A percentile compares a stretch with the other conserved stretches of the same genome.
Conservation (phyloP, 805 yeast genomes). For the Aciculoconidium aculeatum region DNA sequence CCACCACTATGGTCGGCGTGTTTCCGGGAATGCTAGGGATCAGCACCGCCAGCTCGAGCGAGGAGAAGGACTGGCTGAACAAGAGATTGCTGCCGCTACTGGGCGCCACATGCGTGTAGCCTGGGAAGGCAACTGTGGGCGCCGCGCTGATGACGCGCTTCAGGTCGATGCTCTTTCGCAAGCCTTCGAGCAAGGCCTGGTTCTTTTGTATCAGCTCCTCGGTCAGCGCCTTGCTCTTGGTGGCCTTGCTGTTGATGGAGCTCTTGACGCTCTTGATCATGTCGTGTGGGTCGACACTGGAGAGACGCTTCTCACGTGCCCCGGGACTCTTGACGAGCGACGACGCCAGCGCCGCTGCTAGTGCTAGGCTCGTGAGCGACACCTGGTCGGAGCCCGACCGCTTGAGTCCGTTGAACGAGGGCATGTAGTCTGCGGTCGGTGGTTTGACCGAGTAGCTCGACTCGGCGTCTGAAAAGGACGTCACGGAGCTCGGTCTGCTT, state of each 20-base stretch:
- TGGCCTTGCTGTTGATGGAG: slow-evolving; percentile 20
- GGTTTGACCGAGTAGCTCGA: slow-evolving; percentile 1
- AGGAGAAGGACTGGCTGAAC: slow-evolving; percentile 20
- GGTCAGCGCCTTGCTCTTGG: slow-evolving; percentile 16
- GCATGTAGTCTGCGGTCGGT: slow-evolving; percentile 1
- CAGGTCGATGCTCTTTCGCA: slow-evolving; percentile 33
- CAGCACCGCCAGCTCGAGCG: slow-evolving; percentile 21
- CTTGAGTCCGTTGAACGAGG: neutral
- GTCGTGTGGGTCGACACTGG: slow-evolving; percentile 21
- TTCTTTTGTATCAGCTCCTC: slow-evolving; percentile 14
- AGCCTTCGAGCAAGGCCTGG: slow-evolving; percentile 22
- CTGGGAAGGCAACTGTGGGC: slow-evolving; percentile 2
- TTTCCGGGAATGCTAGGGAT: slow-evolving; percentile 9
- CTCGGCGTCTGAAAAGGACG: slow-evolving; percentile 1
- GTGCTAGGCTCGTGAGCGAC: slow-evolving; percentile 4
- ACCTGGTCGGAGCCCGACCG: slow-evolving; percentile 1
- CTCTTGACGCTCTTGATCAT: slow-evolving; percentile 26
- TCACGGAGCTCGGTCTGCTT: neutral
- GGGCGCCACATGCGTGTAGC: slow-evolving; percentile 7
- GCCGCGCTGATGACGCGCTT: slow-evolving; percentile 17
- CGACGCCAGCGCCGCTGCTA: slow-evolving; percentile 7
- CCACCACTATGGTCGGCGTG: slow-evolving; percentile 6
- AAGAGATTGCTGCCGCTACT: slow-evolving; percentile 2
- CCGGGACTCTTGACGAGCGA: no score
- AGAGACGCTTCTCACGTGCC: slow-evolving; percentile 8